Evolutionary conservation across 2,329 filamentous ascomycete species (phyloP), one percentile per base, ranked within the genome.

Genomic region (Talaromyces albobiverticillius): DNA sequence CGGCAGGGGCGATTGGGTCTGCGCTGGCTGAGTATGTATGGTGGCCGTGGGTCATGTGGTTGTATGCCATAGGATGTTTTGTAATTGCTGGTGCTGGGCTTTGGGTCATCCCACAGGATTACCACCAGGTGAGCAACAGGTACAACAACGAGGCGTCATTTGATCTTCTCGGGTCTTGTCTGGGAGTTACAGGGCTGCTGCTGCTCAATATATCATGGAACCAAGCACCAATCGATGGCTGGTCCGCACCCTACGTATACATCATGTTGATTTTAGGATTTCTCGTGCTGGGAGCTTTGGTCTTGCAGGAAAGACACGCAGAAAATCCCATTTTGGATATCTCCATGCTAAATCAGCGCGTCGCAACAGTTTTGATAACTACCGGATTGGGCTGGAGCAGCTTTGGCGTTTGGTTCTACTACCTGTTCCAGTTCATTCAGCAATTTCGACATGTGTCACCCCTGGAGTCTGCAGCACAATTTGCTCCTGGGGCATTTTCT

Each of bases 131-230:
- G 11, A 14, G 3, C 11, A 14, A 11, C 10, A 7, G 31, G 2
- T 3, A n/a, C n/a, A n/a, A 34, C 7, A 34, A 2, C 3, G 7
- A 4, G 13, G 31, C 7, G 2, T 10, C 6, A n/a, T 56, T 78
- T 4, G 72, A 82, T 62, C 61, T 71, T 13, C 59, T 71, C 2
- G 79, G 78, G n/a, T 70, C 71, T 9, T 47, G 72, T 2, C 64
- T 71, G 0, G 79, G 79, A 2, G 72, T 82, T n/a, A 67, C 69
- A 2, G 76, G 71, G 10, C 65, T 82, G 47, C 68, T 81, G 2
- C 64, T 81, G 3, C 70, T 82, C 62, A 81, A 81, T 57, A 76
- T 82, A 54, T 76, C 78, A 0, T 81, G 77, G 76, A 82, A 82
- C 58, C 75, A 80, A 62, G 76, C 73, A 3, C 72, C 75, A 0